Evolutionary conservation across 768 basidiomycete species (phyloP).

Genomic region (Dioszegia hungarica): DNA sequence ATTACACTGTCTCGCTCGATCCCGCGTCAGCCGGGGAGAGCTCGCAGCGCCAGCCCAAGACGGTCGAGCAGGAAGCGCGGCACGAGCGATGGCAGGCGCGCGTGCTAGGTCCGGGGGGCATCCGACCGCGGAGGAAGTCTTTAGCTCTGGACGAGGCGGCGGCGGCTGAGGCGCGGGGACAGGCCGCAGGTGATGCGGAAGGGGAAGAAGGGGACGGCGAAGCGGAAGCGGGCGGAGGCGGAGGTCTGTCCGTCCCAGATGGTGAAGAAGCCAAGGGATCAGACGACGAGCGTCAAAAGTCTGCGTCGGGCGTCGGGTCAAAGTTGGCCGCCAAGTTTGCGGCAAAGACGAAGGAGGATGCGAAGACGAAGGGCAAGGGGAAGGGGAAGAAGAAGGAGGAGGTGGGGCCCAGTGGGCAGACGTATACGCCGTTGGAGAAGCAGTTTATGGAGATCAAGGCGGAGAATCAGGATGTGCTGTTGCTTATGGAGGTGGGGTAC

Average conservation of each 20-base stretch:
- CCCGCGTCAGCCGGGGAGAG: not conserved
- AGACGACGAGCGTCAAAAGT: slow-evolving; percentile 17
- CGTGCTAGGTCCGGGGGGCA: slow-evolving; percentile 21
- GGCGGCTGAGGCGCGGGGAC: slow-evolving; percentile 28
- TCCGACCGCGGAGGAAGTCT: slow-evolving; percentile 37
- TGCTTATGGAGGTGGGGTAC: slow-evolving; percentile 49
- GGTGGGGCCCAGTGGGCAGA: slow-evolving; percentile 45
- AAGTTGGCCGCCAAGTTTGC: slow-evolving; percentile 30
- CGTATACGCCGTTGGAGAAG: slow-evolving; percentile 49
- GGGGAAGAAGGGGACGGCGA: slow-evolving; percentile 6
- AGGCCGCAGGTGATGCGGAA: slow-evolving; percentile 10
- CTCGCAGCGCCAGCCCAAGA: slow-evolving; percentile 11
- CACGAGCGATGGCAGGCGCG: slow-evolving; percentile 36
- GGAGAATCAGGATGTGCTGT: slow-evolving; percentile 43
- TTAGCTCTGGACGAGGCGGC: slow-evolving; percentile 44
- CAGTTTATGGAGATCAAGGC: slow-evolving; percentile 48
- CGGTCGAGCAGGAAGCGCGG: slow-evolving; percentile 18
- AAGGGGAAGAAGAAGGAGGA: slow-evolving; percentile 45
- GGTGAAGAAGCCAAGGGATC: slow-evolving; percentile 9
- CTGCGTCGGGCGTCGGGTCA: slow-evolving; percentile 22
- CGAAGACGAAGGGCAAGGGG: slow-evolving; percentile 13
- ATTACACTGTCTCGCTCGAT: slow-evolving; percentile 8
- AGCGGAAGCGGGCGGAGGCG: slow-evolving; percentile 9
- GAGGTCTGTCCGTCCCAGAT: not conserved
- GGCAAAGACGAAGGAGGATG: slow-evolving; percentile 14